A percentile compares a stretch with the other conserved stretches of the same genome.
phyloP scores from a whole-genome alignment of 495 filamentous ascomycete species.

The Parathielavia hyrcaniae region DNA sequence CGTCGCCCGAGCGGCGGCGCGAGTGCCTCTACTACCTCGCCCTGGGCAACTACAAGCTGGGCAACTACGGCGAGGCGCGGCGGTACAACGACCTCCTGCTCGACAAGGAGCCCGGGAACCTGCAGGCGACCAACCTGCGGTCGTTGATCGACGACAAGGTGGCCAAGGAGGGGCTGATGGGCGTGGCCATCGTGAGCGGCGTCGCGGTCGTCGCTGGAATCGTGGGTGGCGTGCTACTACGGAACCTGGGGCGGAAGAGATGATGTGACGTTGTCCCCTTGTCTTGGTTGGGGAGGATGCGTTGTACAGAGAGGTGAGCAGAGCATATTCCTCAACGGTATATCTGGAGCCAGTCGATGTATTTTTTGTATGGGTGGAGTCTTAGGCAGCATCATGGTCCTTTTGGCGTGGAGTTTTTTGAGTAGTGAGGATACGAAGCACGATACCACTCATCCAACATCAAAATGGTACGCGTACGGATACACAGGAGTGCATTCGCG shows the following conservation, averaged over 20 bases:
- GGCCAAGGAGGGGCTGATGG: conserved; percentile 84
- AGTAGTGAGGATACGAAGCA: not conserved
- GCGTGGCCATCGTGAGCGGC: conserved; percentile 93
- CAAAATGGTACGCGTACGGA: too few relatives aligned
- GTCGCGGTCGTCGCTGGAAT: conserved; percentile 90
- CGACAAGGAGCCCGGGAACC: conserved; percentile 79
- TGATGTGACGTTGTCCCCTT: conserved; percentile 9
- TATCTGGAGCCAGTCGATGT: not conserved
- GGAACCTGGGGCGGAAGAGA: conserved; percentile 40
- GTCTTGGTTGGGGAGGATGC: not conserved
- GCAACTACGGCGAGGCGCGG: conserved; percentile 90
- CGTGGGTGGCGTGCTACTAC: conserved; percentile 77
- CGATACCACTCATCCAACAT: conserved; percentile 5
- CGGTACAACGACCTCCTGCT: conserved; percentile 89
- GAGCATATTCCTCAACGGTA: not conserved
- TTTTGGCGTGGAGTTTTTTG: not conserved
- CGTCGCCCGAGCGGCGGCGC: conserved; percentile 79
- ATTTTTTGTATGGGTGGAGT: too few relatives aligned
- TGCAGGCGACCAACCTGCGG: conserved; percentile 80
- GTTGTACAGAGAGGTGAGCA: not conserved
- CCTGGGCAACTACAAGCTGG: conserved; percentile 94
- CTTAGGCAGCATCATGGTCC: not conserved
- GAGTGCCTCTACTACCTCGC: conserved; percentile 98
- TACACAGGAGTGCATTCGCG: too few relatives aligned
- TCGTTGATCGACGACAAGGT: conserved; percentile 92